Conservation (phyloP, 371 early-diverging fungal species). For the Parasitella parasitica region DNA sequence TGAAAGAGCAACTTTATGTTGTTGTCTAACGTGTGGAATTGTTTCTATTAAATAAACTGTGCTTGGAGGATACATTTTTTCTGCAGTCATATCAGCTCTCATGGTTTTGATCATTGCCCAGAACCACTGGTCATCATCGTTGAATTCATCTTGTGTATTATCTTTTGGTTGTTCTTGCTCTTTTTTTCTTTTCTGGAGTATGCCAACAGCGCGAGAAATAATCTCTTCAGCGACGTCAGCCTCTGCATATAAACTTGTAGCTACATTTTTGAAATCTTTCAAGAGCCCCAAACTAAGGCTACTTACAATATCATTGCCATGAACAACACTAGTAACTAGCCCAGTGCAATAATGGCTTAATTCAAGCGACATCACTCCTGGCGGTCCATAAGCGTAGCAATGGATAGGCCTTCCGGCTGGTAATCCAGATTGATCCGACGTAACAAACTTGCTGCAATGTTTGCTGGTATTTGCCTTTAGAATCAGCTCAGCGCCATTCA, state of each 20-base stretch:
- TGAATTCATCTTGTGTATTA: background rate
- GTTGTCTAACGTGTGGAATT: slow-evolving; percentile 32
- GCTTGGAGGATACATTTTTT: slow-evolving; percentile 81
- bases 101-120: slow-evolving; percentile 80
- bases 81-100: slow-evolving; percentile 77
- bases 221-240: slow-evolving; percentile 70
- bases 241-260: slow-evolving; percentile 65
- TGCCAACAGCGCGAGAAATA: slow-evolving; percentile 58
- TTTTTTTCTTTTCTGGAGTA: slow-evolving; percentile 27
- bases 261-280: slow-evolving; percentile 74
- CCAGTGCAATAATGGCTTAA: slow-evolving; percentile 69
- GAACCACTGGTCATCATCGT: slow-evolving; percentile 71
- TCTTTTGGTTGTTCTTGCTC: background rate
- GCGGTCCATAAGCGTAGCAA: slow-evolving; percentile 76
- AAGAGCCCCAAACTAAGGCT: slow-evolving; percentile 73
- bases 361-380: slow-evolving; percentile 67
- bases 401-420: slow-evolving; percentile 74
- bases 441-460: slow-evolving; percentile 57
- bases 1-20: slow-evolving; percentile 33
- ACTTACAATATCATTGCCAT: slow-evolving; percentile 77
- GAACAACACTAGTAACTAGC: slow-evolving; percentile 73
- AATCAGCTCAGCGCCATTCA: background rate
- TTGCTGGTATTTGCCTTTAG: background rate
- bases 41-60: slow-evolving; percentile 54
- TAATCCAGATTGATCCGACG: slow-evolving; percentile 60